A percentile compares a stretch with the other conserved stretches of the same genome.
Conservation (phyloP, 2,329 filamentous ascomycete species). For the Fusarium musae region DNA sequence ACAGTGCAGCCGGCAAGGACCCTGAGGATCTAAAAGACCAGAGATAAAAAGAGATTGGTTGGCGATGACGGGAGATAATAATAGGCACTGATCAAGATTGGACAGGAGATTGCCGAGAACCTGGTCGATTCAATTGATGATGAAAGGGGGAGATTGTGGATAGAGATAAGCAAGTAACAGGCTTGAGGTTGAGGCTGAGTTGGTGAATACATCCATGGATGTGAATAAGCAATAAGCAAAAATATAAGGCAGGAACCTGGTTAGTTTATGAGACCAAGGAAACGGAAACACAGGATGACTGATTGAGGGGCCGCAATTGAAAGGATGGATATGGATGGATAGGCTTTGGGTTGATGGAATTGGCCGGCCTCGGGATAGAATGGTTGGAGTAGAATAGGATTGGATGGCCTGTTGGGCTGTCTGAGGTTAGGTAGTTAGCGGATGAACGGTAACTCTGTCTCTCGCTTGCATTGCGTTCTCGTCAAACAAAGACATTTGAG, state of each 20-base stretch:
- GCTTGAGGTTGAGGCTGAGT: not conserved
- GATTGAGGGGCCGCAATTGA: constrained; percentile 29
- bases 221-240: not conserved
- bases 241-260: not conserved
- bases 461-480: constrained; percentile 14
- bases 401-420: constrained; percentile 21
- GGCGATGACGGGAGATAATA: constrained; percentile 33
- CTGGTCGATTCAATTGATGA: constrained; percentile 15
- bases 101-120: constrained; percentile 15
- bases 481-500: constrained; percentile 14
- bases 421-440: constrained; percentile 43
- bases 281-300: constrained; percentile 8
- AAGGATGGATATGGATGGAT: constrained; percentile 21
- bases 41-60: constrained; percentile 22
- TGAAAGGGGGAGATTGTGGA: constrained; percentile 11
- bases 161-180: constrained; percentile 17
- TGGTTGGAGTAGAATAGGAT: constrained; percentile 1
- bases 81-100: constrained; percentile 20
- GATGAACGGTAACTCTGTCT: constrained; percentile 14
- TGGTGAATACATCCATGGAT: not conserved
- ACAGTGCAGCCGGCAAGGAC: constrained; percentile 2
- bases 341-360: constrained; percentile 12
- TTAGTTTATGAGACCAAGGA: not conserved
- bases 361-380: constrained; percentile 36
- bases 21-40: constrained; percentile 30